Conservation (phyloP, 106 monocot genomes). For the Dioscorea dumetorum region DNA sequence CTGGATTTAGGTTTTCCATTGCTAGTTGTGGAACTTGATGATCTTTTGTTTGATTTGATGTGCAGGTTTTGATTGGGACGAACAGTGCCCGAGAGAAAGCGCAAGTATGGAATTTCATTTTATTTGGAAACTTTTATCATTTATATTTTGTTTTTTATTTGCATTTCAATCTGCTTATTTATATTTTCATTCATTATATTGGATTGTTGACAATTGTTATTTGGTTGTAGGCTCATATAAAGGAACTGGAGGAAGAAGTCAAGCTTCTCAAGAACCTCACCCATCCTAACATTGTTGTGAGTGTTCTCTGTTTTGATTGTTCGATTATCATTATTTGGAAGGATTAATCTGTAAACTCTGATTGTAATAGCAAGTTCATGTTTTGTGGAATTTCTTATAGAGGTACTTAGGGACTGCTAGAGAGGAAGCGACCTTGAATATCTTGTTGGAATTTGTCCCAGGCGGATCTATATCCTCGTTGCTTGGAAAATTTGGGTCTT, state of each 20-base stretch:
- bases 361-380: too few species aligned
- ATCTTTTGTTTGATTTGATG: constrained; percentile 1
- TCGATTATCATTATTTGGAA: neutral
- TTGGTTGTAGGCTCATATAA: constrained; percentile 56
- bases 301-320: constrained; percentile 14
- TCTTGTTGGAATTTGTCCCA: constrained; percentile 92
- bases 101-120: constrained; percentile 44
- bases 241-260: constrained; percentile 94
- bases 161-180: neutral
- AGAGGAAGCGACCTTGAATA: constrained; percentile 85
- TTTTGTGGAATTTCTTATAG: constrained; percentile 17
- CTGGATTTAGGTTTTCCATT: too few species aligned
- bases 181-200: neutral
- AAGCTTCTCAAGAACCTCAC: constrained; percentile 93
- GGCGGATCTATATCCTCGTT: constrained; percentile 96
- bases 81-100: constrained; percentile 73
- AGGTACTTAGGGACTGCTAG: constrained; percentile 90
- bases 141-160: neutral
- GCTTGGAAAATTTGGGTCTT: constrained; percentile 87
- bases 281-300: constrained; percentile 94
- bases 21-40: too few species aligned
- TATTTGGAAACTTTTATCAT: neutral
- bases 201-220: too few species aligned
- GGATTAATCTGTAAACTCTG: too few species aligned
- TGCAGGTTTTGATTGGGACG: constrained; percentile 80